Percentiles rank a stretch among this genome's conserved stretches.
These are phyloP conservation scores for Leishmania gerbilli DNA, from an alignment of 208 protist species.

Conservation along the genomic window DNA sequence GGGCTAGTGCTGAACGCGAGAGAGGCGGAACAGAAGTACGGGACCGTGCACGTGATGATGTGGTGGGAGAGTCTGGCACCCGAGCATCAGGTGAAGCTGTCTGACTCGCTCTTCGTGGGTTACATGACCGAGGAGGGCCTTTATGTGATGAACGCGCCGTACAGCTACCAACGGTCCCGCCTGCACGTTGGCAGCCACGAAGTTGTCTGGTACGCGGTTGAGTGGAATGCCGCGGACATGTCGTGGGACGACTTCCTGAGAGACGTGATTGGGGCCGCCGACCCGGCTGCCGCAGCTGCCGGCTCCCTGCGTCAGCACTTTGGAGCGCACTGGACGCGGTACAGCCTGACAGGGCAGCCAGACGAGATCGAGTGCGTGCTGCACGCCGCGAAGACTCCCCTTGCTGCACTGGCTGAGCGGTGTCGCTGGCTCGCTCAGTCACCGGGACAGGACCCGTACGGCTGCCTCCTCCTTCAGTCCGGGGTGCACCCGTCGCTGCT, in stretches of 20 bases:
- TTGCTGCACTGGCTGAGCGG: slow-evolving; percentile 86
- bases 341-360: slow-evolving; percentile 61
- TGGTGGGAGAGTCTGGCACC: slow-evolving; percentile 46
- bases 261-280: slow-evolving; percentile 65
- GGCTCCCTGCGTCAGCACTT: slow-evolving; percentile 67
- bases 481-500: slow-evolving; percentile 57
- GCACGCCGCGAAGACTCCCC: slow-evolving; percentile 65
- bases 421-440: slow-evolving; percentile 59
- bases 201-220: slow-evolving; percentile 67
- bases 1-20: slow-evolving; percentile 73
- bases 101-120: slow-evolving; percentile 63
- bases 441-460: slow-evolving; percentile 71
- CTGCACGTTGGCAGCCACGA: slow-evolving; percentile 45
- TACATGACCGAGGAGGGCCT: slow-evolving; percentile 64
- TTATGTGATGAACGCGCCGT: slow-evolving; percentile 88
- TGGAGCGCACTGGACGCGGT: slow-evolving; percentile 49
- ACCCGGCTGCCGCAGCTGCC: slow-evolving; percentile 40
- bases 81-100: slow-evolving; percentile 60
- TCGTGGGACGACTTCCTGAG: slow-evolving; percentile 61
- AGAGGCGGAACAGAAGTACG: slow-evolving; percentile 52
- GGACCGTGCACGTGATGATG: slow-evolving; percentile 38
- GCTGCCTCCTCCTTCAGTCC: slow-evolving; percentile 53
- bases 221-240: slow-evolving; percentile 58
- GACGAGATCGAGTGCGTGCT: slow-evolving; percentile 79
- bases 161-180: slow-evolving; percentile 60